phyloP scores from a whole-genome alignment of 208 protist species.

The Angomonas ambiguus region DNA sequence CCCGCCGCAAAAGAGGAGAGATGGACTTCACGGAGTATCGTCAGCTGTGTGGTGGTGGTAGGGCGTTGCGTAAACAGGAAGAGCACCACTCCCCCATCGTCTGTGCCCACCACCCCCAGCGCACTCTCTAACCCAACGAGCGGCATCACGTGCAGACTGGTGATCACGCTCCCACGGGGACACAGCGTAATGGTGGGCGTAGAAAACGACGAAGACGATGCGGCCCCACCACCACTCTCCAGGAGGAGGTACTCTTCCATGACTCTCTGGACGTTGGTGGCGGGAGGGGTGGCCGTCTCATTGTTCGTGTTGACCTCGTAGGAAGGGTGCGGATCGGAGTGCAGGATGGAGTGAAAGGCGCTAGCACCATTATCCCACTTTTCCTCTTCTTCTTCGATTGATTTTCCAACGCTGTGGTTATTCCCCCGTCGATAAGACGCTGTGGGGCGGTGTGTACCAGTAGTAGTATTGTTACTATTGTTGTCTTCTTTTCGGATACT shows the following conservation, averaged over 20 bases:
- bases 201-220: not conserved
- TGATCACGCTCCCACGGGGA: not conserved
- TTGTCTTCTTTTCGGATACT: not conserved
- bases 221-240: not conserved
- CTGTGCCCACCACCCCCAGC: constrained; percentile 58
- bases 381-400: not conserved
- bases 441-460: not conserved
- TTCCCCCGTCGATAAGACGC: no score
- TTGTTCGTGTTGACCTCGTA: no score
- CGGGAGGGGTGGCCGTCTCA: not conserved
- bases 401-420: no score
- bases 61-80: constrained; percentile 36
- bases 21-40: constrained; percentile 24
- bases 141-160: not conserved
- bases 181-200: not conserved
- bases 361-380: not conserved
- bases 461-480: not conserved
- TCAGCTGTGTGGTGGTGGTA: constrained; percentile 17
- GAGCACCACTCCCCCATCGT: constrained; percentile 32
- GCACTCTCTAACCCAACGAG: constrained; percentile 13
- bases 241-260: not conserved
- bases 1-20: constrained; percentile 23
- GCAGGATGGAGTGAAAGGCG: not conserved
- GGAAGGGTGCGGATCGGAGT: no score
- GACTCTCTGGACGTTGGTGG: not conserved